Evolutionary conservation across 2,329 filamentous ascomycete genomes (phyloP).

Genomic region (Lecanicillium sp.): DNA sequence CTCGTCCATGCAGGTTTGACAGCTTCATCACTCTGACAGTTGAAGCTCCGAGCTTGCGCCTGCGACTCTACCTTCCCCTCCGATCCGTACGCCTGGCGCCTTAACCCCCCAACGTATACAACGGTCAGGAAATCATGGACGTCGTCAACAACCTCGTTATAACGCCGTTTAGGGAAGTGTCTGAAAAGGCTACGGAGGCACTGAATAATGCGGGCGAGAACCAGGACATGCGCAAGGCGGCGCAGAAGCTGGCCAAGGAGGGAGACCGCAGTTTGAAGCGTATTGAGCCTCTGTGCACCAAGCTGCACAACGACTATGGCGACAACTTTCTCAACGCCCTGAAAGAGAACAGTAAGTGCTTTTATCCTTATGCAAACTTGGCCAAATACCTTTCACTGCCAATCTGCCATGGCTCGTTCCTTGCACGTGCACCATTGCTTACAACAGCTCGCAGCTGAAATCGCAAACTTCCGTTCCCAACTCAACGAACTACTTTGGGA

Average conservation of each 20-base stretch:
- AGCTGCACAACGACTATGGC: constrained; percentile 33
- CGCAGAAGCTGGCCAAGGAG: constrained; percentile 38
- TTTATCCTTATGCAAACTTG: not conserved
- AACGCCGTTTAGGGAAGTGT: constrained; percentile 43
- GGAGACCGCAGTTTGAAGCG: constrained; percentile 41
- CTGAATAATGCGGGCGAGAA: constrained; percentile 38
- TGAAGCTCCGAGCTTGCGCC: too few relatives aligned
- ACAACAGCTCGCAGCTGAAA: constrained; percentile 32
- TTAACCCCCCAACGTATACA: too few relatives aligned
- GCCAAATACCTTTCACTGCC: not conserved
- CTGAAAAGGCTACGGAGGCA: constrained; percentile 41
- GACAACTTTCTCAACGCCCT: constrained; percentile 41
- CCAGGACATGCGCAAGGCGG: constrained; percentile 41
- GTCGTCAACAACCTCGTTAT: constrained; percentile 36
- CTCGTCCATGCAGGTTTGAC: too few relatives aligned
- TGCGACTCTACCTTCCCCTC: too few relatives aligned
- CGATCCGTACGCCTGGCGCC: too few relatives aligned
- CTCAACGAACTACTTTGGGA: constrained; percentile 46
- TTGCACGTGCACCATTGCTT: not conserved
- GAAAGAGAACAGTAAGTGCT: constrained; percentile 43
- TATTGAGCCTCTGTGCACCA: constrained; percentile 12
- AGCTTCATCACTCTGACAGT: too few relatives aligned
- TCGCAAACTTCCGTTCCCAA: constrained; percentile 38
- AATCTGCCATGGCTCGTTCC: too few relatives aligned
- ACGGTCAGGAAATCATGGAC: constrained; percentile 28